These are phyloP conservation scores for Phytopythium oedochilum DNA, from an alignment of 352 stramenopile genomes.

Conservation along the genomic window DNA sequence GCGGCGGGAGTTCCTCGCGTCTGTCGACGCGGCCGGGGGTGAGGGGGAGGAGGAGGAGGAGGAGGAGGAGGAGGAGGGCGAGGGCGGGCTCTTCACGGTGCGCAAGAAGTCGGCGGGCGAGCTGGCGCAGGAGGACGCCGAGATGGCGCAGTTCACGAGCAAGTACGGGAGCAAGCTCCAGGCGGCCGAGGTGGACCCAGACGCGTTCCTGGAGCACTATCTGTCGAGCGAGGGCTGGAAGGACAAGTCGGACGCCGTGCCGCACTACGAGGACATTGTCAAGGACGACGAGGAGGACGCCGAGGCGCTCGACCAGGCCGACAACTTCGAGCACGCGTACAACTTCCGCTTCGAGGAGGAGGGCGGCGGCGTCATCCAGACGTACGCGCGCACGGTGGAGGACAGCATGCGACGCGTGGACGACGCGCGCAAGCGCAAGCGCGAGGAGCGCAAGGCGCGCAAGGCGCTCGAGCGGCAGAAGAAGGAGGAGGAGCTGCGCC, in stretches of 20 bases:
- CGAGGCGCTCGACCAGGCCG: conserved; percentile 91
- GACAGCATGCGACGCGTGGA: conserved; percentile 95
- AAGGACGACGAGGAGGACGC: conserved; percentile 88
- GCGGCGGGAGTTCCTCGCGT: conserved; percentile 62
- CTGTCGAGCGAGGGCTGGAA: conserved; percentile 80
- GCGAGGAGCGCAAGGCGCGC: conserved; percentile 90
- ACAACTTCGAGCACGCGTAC: conserved; percentile 98
- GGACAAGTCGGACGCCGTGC: conserved; percentile 58
- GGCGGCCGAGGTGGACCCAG: conserved; percentile 56
- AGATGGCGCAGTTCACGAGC: conserved; percentile 51
- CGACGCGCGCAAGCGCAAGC: conserved; percentile 94
- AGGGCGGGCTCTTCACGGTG: conserved; percentile 69
- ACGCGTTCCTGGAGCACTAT: conserved; percentile 80
- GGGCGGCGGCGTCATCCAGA: conserved; percentile 81
- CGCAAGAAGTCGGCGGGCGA: conserved; percentile 62
- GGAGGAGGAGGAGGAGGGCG: conserved; percentile 49
- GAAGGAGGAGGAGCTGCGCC: conserved; percentile 96
- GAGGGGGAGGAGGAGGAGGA: conserved; percentile 30
- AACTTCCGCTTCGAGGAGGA: conserved; percentile 99
- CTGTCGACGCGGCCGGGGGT: conserved; percentile 31
- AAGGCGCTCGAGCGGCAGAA: conserved; percentile 95
- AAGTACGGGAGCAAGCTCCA: conserved; percentile 65
- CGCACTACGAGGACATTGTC: conserved; percentile 82
- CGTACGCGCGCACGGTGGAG: conserved; percentile 76
- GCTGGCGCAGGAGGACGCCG: conserved; percentile 60